Base-by-base conservation (phyloP, 768 basidiomycete species). In the Leccinum imitatum region DNA sequence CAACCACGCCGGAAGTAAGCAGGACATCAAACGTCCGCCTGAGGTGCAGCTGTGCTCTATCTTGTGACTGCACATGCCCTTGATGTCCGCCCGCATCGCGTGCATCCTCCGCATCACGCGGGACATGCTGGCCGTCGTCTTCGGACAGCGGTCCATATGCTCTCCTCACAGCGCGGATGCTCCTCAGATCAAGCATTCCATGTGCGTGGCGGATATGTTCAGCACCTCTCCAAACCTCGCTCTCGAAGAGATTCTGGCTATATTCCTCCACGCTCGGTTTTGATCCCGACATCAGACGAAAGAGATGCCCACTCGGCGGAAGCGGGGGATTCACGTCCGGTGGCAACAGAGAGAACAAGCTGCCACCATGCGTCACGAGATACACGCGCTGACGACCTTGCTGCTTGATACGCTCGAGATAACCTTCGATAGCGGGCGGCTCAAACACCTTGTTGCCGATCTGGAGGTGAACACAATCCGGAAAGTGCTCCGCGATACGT, bases 381-480 rank as follows among this genome's bases (percentile, higher is more conserved):
- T 94, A 95, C 14, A 89, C 66, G 4, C 79, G 78, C 58, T 89
- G 83, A 56, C 80, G 84, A 30, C 72, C 69, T 64, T 83, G 85
- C 3, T 84, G 80, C 62, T 78, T 81, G 66, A 91, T 80, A 51
- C 87, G 86, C 60, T 90, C 83, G 47, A 95, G 76, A 73, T 91
- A 97, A 3, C 95, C 95, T 74, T 98, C 95, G 51, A 96, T 78
- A 0, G 85, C 82, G 0, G 87, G 86, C 2, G 95, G 95, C 66
- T 95, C 92, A 35, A 82, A 73, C 17, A 95, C 68, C 39, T 71
- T 75, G 15, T 73, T 79, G 10, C 80, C 81, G 53, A 51, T 77
- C 19, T 60, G 56, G 39, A 80, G 66, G 63, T 77, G 77, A 52
- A 83, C 64, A 57, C 70, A 69, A 15, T 71, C 82, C 4, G 87